Evolutionary conservation across 495 filamentous ascomycete genomes (phyloP), one percentile per base, ranked within the genome.

Genomic region (Cercophora scortea): DNA sequence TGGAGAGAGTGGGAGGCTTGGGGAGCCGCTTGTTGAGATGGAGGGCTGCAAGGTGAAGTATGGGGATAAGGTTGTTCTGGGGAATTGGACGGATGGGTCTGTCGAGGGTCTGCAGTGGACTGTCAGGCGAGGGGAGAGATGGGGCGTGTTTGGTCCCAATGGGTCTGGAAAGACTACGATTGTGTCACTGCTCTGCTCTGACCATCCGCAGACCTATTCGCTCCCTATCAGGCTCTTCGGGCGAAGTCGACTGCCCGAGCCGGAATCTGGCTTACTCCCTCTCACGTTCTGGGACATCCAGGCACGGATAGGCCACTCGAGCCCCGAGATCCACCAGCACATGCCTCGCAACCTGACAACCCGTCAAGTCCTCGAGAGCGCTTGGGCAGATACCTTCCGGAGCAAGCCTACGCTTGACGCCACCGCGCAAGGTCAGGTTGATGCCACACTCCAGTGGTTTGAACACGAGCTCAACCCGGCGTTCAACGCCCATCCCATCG

Each of bases 271-370:
- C 12, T 60, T 80, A 46, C 81, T 79, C 0, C 90, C 88, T 0
- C 81, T 96, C 32, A 93, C 89, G 4, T 82, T 95, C 50, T 96
- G 94, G 69, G 91, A 96, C 47, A 82, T 98, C 38, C 92, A 97
- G 62, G 76, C 83, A 2, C 85, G 90, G 15, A 85, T 97, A 48
- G 93, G 93, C 15, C 90, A 96, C 60, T 90, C 90, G 2, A 91
- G 87, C 43, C 94, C 93, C 0, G 93, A 98, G 63, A 87, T 96
- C 17, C 90, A 96, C 56, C 83, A 86, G 44, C 89, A 95, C 72
- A 96, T 96, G 71, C 93, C 93, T 2, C 82, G 82, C 42, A 75
- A 80, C 34, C 75, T 96, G 46, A 86, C 83, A 1, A 68, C 96
- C 16, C 81, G 88, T 8, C 79, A 85, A 48, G 79, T 86, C 0